Evolutionary conservation across 2,329 filamentous ascomycete genomes (phyloP), one percentile per base, ranked within the genome.

Genomic region (Leptodontidium sp.): DNA sequence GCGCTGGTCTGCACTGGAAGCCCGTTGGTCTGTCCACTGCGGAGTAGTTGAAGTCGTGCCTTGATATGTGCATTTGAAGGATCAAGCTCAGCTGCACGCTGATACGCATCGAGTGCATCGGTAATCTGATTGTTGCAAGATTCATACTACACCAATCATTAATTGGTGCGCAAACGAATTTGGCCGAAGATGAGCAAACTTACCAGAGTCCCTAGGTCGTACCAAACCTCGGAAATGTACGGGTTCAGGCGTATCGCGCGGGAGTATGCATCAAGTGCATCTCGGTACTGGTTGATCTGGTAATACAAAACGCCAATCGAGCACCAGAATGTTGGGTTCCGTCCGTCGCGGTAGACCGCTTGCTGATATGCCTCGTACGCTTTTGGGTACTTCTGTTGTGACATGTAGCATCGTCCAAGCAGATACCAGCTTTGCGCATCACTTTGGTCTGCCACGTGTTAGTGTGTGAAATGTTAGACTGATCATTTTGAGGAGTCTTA

Each of bases 401-500:
- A 97, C 96, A 99, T 98, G 85, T 98, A 99, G 84, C 96, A 98
- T 75, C 96, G 90, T 53, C 96, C 96, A 63, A 99, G 89, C 35
- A 99, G 87, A 81, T 99, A 99, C 96, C 96, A 99, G 82, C 95
- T 98, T 82, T 98, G 96, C 29, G 96, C 94, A 81, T 98, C 96
- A 73, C 86, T 92, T 81, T 97, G 94, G 78, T 99, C 95, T 95
- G 79, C 69, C 75, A 77, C 76, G 76, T 78, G 76, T 78, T 77
- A 79, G 77, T 65, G 67, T 71, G 70, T 74, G 67, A 64, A 71
- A 72, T 72, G 70, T 59, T 57, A 71, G 66, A 73, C 58, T 61
- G 49, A 70, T 69, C 61, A 53, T 71, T 74, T 70, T 69, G 64
- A 70, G 49, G 64, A 68, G 70, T 81, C 91, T 80, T 84, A 97